Base-by-base conservation (phyloP, 345 rosid species). In the Bruguiera sexangula region DNA sequence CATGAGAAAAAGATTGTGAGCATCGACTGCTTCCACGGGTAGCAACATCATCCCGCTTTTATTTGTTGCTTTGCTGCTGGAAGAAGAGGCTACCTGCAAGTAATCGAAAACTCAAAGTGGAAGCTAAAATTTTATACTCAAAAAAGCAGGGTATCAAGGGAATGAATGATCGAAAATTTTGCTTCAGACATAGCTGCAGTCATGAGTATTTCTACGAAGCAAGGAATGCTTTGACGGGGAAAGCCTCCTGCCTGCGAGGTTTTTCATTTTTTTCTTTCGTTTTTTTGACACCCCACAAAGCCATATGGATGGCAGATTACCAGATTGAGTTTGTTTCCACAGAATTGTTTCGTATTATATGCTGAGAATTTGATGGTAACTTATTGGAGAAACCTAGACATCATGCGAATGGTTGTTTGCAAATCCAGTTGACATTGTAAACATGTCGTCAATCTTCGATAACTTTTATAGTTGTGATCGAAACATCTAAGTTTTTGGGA, bases 151-250 rank as follows among this genome's bases (percentile, higher is more conserved):
- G 57, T 19, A 69, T 37, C 70, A 65, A 79, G 76, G 66, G 21
- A 73, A 64, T 57, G 74, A 68, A 77, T 60, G 69, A 29, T 5
- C 19, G 39, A 48, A 60, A 66, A 66, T 46, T 50, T 57, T 67
- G 62, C 63, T 64, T 54, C 29, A 34, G 68, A 65, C 26, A 24
- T 24, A 46, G 32, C 53, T 11, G 39, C 37, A 9, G 9, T 60
- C 1, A 48, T 63, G 58, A 34, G 29, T 62, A 59, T 27, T 11
- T 69, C 50, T 60, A 43, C 69, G 62, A 88, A 82, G 90, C 76
- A 86, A 91, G 84, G 92, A 79, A 87, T 84, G 87, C 37, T 80
- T 78, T 87, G 73, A 76, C 26, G 69, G 61, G 78, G 82, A 24
- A 85, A 87, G 86, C 87, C 71, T 64, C 63, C 62, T 24, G 24